phyloP scores from a whole-genome alignment of 805 yeast genomes.

The Wickerhamomyces queroliae region DNA sequence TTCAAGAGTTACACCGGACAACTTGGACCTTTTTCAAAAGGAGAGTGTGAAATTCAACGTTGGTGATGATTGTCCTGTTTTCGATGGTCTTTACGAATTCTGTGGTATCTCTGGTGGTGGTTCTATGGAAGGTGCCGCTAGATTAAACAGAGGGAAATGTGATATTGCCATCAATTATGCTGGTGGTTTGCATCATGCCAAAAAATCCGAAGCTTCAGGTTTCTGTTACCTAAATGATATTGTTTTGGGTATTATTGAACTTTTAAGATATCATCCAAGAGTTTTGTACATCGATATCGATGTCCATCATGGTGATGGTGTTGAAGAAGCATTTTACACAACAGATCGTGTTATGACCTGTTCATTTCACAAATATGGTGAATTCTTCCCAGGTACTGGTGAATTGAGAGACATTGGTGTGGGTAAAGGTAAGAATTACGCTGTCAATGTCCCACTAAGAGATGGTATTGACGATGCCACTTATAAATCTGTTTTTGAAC shows the following conservation, averaged over 20 bases:
- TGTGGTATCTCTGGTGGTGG: constrained; percentile 84
- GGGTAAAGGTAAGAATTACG: constrained; percentile 76
- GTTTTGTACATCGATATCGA: constrained; percentile 87
- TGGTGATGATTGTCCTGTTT: constrained; percentile 90
- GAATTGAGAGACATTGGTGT: constrained; percentile 80
- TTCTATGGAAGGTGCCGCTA: constrained; percentile 83
- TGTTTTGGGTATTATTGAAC: constrained; percentile 75
- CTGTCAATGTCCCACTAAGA: constrained; percentile 80
- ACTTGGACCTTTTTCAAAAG: constrained; percentile 77
- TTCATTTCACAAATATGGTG: constrained; percentile 89
- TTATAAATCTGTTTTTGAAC: constrained; percentile 80
- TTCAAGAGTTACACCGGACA: constrained; percentile 88
- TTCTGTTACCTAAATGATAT: constrained; percentile 90
- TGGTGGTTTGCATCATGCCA: constrained; percentile 92
- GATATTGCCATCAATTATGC: constrained; percentile 93
- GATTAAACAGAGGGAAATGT: constrained; percentile 73
- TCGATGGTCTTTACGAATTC: constrained; percentile 72
- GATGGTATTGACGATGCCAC: constrained; percentile 91
- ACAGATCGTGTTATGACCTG: constrained; percentile 89
- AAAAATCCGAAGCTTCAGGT: constrained; percentile 84
- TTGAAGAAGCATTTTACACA: constrained; percentile 88
- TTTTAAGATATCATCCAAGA: constrained; percentile 77
- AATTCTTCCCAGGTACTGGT: constrained; percentile 92
- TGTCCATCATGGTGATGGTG: constrained; percentile 94
- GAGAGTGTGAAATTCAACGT: constrained; percentile 92